Percentiles rank a stretch among this genome's conserved stretches.
Evolutionary conservation across 345 rosid species (phyloP).

Genomic region (Eucalyptus brandiana): DNA sequence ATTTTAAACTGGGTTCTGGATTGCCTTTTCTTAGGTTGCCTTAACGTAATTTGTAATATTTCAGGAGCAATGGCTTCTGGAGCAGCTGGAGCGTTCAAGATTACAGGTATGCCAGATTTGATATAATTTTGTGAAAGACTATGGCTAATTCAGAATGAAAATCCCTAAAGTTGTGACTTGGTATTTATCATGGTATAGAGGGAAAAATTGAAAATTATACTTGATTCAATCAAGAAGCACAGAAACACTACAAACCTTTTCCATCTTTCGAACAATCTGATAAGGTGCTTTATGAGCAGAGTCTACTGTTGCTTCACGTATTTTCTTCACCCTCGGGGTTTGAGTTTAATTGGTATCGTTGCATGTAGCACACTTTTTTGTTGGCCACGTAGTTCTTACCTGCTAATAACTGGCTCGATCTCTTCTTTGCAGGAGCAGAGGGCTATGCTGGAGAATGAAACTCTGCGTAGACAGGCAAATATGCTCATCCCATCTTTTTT

Average conservation of each 20-base stretch:
- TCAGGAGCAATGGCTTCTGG: constrained; percentile 64
- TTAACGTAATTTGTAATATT: constrained; percentile 3
- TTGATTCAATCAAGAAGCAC: background rate
- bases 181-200: background rate
- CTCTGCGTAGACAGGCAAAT: constrained; percentile 76
- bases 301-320: background rate
- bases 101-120: constrained; percentile 30
- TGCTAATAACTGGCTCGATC: background rate
- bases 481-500: background rate
- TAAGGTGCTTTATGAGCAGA: background rate
- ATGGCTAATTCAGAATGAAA: background rate
- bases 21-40: background rate
- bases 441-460: constrained; percentile 77
- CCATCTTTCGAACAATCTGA: background rate
- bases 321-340: background rate
- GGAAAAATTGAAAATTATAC: background rate
- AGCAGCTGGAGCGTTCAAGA: constrained; percentile 77
- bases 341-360: background rate
- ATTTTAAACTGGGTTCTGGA: background rate
- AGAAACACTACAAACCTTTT: background rate
- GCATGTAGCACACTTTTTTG: background rate
- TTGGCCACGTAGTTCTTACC: background rate
- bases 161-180: background rate
- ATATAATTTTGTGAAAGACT: background rate
- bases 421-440: constrained; percentile 53